phyloP scores from a whole-genome alignment of 306 rosid species.

The Vigna unguiculata region DNA sequence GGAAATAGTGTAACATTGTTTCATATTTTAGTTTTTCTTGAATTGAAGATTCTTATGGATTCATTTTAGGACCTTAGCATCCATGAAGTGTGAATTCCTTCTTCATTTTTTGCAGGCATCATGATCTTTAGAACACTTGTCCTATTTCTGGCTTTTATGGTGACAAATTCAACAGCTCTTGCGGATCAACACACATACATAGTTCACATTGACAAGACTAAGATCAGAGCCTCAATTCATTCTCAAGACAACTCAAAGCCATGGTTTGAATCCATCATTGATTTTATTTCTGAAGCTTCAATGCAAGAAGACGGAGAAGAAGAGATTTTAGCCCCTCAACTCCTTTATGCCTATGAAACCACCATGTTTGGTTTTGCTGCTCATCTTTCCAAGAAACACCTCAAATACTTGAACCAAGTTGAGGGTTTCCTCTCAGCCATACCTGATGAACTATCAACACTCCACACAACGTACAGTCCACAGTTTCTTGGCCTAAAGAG shows the following conservation, averaged over 20 bases:
- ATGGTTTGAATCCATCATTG: conserved; percentile 56
- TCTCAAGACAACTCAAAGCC: conserved; percentile 50
- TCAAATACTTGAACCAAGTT: conserved; percentile 51
- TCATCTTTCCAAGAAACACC: conserved; percentile 56
- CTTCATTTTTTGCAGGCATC: conserved; percentile 48
- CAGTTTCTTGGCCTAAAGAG: conserved; percentile 62
- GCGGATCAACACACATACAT: conserved; percentile 59
- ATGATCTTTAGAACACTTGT: conserved; percentile 53
- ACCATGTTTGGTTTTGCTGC: conserved; percentile 74
- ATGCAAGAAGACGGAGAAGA: conserved; percentile 39
- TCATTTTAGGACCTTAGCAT: conserved; percentile 27
- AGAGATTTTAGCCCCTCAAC: conserved; percentile 43
- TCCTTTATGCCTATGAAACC: conserved; percentile 66
- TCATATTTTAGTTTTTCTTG: conserved; percentile 8
- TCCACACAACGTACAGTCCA: conserved; percentile 70
- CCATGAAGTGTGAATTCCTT: conserved; percentile 2
- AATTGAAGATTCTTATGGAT: conserved; percentile 18
- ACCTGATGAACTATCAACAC: conserved; percentile 64
- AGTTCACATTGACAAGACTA: conserved; percentile 69
- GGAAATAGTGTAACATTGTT: neutral
- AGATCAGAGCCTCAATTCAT: conserved; percentile 48
- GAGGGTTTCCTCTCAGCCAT: conserved; percentile 67
- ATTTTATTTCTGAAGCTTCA: conserved; percentile 55
- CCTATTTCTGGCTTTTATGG: conserved; percentile 51
- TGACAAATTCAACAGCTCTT: conserved; percentile 51